phyloP scores from a whole-genome alignment of 371 early-diverging fungal genomes.

The Haplosporangium sp. region DNA sequence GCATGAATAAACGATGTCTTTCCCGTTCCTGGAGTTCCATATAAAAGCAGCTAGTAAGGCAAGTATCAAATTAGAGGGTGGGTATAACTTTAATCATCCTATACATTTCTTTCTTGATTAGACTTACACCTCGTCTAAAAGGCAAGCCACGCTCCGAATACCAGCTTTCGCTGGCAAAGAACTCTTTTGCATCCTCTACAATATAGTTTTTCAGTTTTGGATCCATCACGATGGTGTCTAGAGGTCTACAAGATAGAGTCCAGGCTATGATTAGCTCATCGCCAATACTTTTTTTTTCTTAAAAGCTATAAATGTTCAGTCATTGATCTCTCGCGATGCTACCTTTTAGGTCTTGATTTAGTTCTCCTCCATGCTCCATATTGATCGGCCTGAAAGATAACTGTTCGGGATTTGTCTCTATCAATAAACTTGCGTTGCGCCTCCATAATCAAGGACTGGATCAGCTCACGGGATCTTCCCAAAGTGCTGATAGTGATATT shows the following conservation, averaged over 20 bases:
- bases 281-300: background rate
- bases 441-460: slow-evolving; percentile 67
- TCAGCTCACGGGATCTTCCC: slow-evolving; percentile 63
- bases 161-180: slow-evolving; percentile 85
- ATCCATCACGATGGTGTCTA: slow-evolving; percentile 76
- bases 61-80: background rate
- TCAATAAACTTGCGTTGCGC: slow-evolving; percentile 67
- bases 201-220: slow-evolving; percentile 69
- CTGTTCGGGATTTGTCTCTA: slow-evolving; percentile 70
- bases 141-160: slow-evolving; percentile 92
- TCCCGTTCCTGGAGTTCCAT: slow-evolving; percentile 93
- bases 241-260: slow-evolving; percentile 54
- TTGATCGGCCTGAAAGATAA: slow-evolving; percentile 77
- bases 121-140: slow-evolving; percentile 84
- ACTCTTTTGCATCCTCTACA: slow-evolving; percentile 83
- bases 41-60: slow-evolving; percentile 71
- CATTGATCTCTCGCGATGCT: background rate
- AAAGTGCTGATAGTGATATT: slow-evolving; percentile 71
- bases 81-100: background rate
- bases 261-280: background rate
- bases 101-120: too few species aligned
- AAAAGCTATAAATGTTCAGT: background rate
- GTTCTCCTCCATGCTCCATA: slow-evolving; percentile 73
- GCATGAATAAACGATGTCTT: slow-evolving; percentile 97
- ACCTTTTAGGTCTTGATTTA: slow-evolving; percentile 54